Base-by-base conservation (phyloP, 805 yeast species). In the Maudiozyma saulgeensis region DNA sequence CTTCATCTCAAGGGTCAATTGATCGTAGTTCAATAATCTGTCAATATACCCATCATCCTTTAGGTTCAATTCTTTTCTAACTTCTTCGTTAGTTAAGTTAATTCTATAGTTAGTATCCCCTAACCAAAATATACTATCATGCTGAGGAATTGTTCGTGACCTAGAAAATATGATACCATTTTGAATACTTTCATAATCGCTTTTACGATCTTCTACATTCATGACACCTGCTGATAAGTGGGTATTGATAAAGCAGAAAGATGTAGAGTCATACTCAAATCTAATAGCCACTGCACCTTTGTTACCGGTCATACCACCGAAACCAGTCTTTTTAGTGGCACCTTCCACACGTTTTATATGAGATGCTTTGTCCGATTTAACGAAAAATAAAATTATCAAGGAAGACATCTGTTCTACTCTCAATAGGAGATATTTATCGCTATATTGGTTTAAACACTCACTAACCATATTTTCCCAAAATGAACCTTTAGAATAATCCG, bases 291-390 rank as follows among this genome's bases (percentile, higher is more conserved):
- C 95, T 4, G 95, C 96, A 43, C 99, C 99, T 66, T 91, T 91
- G 64, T 93, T 91, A 16, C 97, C 99, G 0, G 98, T 80, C 70
- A 93, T 91, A 43, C 99, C 99, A 38, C 97, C 96, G 48, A 93
- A 71, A 0, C 98, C 99, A 0, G 98, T 91, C 67, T 91, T 91
- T 59, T 90, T 91, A 12, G 86, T 78, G n/a, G 90, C 78, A n/a
- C 97, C 97, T 56, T 89, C 90, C 5, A 93, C 96, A 59, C 84
- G 83, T 13, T 87, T 85, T 4, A 93, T 81, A 48, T 73, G 61
- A 19, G 68, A 64, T 26, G 75, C 70, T 45, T 71, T 65, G 41
- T 71, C 72, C 6, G 75, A 66, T 51, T 76, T 78, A 5, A 80
- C 87, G 63, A 82, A 84, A 45, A 85, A 73, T 42, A 84, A 69